A percentile compares a stretch with the other conserved stretches of the same genome.
phyloP scores from a whole-genome alignment of 148 eudicot species.

The Chenopodium album region DNA sequence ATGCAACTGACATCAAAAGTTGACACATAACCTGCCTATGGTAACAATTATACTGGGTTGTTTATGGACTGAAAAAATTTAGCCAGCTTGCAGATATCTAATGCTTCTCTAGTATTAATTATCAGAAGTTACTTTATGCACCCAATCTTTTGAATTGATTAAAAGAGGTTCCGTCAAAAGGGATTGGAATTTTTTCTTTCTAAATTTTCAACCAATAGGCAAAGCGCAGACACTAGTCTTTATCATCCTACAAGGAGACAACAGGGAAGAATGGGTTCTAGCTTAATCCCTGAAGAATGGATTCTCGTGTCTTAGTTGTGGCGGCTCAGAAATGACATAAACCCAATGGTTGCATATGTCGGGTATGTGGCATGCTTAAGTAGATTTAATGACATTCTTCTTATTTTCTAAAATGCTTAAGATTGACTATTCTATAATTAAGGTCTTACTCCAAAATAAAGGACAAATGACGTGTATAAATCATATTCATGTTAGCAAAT shows the following conservation, averaged over 20 bases:
- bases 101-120: neutral
- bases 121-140: conserved; percentile 3
- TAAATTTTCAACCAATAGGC: neutral
- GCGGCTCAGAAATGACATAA: neutral
- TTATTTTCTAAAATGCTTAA: neutral
- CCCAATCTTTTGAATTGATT: neutral
- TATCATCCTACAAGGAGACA: neutral
- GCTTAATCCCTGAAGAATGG: neutral
- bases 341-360: neutral
- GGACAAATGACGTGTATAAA: neutral
- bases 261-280: no score
- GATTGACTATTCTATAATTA: neutral
- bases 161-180: neutral
- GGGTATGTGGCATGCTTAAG: neutral
- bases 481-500: neutral
- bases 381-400: neutral
- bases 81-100: neutral
- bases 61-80: neutral
- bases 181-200: neutral
- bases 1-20: neutral
- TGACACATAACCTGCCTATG: neutral
- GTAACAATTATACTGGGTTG: neutral
- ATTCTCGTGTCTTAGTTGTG: neutral
- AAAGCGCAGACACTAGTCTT: neutral
- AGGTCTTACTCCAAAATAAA: neutral